Percentiles rank a stretch among this genome's conserved stretches.
These are phyloP conservation scores for Dothidotthia symphoricarpi DNA, from an alignment of 2,329 filamentous ascomycete genomes.

Conservation along the genomic window DNA sequence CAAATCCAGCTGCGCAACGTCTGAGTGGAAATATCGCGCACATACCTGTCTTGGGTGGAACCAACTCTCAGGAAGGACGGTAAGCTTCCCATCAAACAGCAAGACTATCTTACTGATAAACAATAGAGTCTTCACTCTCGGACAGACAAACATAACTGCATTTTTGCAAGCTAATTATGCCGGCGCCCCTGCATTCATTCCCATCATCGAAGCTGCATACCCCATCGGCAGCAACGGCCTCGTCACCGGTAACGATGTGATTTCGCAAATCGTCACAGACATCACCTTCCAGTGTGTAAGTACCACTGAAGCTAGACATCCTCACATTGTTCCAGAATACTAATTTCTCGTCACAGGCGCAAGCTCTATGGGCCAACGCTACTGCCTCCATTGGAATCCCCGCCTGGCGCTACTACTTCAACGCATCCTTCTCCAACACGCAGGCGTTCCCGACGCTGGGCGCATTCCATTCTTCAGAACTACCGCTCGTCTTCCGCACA, in stretches of 20 bases:
- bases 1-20: slow-evolving; percentile 16
- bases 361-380: slow-evolving; percentile 25
- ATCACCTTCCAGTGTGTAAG: slow-evolving; percentile 19
- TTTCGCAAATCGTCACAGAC: slow-evolving; percentile 19
- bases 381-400: slow-evolving; percentile 21
- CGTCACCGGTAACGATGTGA: slow-evolving; percentile 16
- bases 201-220: slow-evolving; percentile 21
- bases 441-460: slow-evolving; percentile 14
- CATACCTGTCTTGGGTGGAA: slow-evolving; percentile 27
- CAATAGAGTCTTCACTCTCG: slow-evolving; percentile 17
- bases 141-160: slow-evolving; percentile 15
- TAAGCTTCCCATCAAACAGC: too few relatives aligned
- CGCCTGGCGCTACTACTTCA: slow-evolving; percentile 32
- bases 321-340: neutral
- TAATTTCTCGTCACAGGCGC: slow-evolving; percentile 2
- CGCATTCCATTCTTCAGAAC: slow-evolving; percentile 26
- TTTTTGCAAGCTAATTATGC: slow-evolving; percentile 19
- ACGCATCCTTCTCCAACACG: slow-evolving; percentile 29
- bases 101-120: neutral
- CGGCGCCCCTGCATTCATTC: slow-evolving; percentile 10
- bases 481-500: slow-evolving; percentile 25
- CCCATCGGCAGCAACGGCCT: slow-evolving; percentile 16
- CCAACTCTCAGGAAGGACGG: slow-evolving; percentile 30
- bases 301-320: neutral
- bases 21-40: slow-evolving; percentile 23